Base-by-base conservation (phyloP, 805 yeast species). In the Sugiyamaella valdiviana region DNA sequence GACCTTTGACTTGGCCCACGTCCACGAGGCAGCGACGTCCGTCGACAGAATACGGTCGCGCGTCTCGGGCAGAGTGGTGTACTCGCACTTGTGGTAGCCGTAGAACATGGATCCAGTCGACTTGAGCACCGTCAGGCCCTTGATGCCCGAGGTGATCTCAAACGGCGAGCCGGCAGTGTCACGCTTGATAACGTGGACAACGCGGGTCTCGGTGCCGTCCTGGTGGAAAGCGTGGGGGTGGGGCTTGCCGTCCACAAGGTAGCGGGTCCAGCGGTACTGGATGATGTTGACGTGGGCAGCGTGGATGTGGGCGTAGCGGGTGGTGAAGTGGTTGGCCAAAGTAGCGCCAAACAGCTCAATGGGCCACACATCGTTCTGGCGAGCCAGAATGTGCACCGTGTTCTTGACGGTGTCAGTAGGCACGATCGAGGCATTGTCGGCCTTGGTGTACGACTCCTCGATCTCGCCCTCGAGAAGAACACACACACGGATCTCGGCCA, bases 341-440 rank as follows among this genome's bases (percentile, higher is more conserved):
- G 79, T 86, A 32, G 90, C 88, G 26, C 93, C 96, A 67, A 87
- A 90, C 49, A 83, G 75, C 74, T 90, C 97, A 56, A 85, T 82
- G 51, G 96, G 96, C 85, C 90, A 85, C 44, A 85, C 91, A 54
- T 88, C 86, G 44, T 79, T 75, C 62, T 77, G 81, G 69, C 84
- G 85, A 55, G 96, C 96, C 56, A 85, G 82, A 29, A 90, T 75
- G 63, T 85, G 74, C 55, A 86, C 79, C 45, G 96, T 89, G 74
- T 89, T 89, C 69, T 89, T 89, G 48, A 88, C 89, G 1, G 96
- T 87, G 67, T 89, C 96, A 6, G 97, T 90, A 51, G 97, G 96
- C 44, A 90, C 95, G 61, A 90, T 81, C n/a, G 85, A 78, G 2
- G 85, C 63, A 71, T 90, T 90, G 69, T 90, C 95, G 36, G 96